Conservation (phyloP, 1,284 basidiomycete genomes). For the Hypsizygus ulmarius region DNA sequence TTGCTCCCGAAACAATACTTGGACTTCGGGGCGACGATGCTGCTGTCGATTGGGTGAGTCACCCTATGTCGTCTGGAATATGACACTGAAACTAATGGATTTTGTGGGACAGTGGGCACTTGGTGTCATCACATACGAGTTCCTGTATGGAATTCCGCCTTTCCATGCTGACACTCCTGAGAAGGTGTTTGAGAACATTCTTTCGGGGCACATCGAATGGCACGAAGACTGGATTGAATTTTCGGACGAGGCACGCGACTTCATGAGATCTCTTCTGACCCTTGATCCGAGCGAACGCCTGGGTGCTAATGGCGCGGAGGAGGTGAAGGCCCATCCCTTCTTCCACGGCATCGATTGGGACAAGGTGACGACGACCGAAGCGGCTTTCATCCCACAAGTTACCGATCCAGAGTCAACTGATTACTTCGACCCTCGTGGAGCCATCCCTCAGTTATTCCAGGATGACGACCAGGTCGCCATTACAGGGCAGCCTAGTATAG, state of each 20-base stretch:
- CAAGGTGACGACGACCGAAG: conserved; percentile 82
- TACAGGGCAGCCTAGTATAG: conserved; percentile 43
- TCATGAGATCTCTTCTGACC: conserved; percentile 88
- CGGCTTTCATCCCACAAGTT: conserved; percentile 94
- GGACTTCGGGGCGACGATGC: conserved; percentile 95
- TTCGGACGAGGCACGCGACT: conserved; percentile 84
- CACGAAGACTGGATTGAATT: conserved; percentile 91
- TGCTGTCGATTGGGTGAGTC: conserved; percentile 90
- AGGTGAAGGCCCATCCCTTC: conserved; percentile 93
- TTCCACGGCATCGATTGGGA: conserved; percentile 93
- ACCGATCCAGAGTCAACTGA: conserved; percentile 97
- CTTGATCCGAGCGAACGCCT: conserved; percentile 80
- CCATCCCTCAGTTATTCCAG: conserved; percentile 84
- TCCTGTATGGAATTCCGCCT: conserved; percentile 94
- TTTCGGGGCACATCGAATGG: conserved; percentile 96
- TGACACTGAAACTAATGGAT: conserved; percentile 11
- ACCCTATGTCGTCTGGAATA: conserved; percentile 7
- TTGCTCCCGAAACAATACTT: conserved; percentile 95
- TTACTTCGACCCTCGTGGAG: conserved; percentile 97
- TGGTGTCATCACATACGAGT: conserved; percentile 98
- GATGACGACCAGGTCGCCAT: conserved; percentile 70
- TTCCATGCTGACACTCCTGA: conserved; percentile 98
- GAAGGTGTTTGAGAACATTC: conserved; percentile 97
- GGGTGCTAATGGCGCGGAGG: conserved; percentile 85
- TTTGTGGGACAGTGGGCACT: conserved; percentile 79